Evolutionary conservation across 2,329 filamentous ascomycete genomes (phyloP), one percentile per base, ranked within the genome.

Genomic region (Microdochium paspali): DNA sequence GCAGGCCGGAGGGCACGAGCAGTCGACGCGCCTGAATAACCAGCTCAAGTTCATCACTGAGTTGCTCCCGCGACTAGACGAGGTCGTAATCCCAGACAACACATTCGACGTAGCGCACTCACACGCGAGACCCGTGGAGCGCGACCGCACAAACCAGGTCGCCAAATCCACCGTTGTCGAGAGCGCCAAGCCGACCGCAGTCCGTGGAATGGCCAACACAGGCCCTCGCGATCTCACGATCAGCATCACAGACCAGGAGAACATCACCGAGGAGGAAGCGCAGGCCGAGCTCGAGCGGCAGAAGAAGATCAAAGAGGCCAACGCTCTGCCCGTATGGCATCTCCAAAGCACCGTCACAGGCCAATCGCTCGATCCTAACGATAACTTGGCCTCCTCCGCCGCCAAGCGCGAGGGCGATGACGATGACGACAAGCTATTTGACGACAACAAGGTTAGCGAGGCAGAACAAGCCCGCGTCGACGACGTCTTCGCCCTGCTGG

Each of bases 31-130:
- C 44, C 71, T 93, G 57, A 91, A 91, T 65, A 80, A 82, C 56
- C 84, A 91, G 62, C 84, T 91, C 64, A 83, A 82, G 55, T 87
- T 87, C 57, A 82, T 93, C 54, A 84, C 86, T 48, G 80, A 86
- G 49, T 73, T 90, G 47, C 72, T 94, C 52, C 85, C 84, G 47
- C 77, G 84, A 58, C 87, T 94, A 50, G 88, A 93, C 60, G 73
- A 77, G n/a, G 74, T 84, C 5, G 72, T 80, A 31, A 80, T 94
- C 6, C 87, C 87, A 2, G 84, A 83, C 53, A 84, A 85, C 59
- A 84, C 79, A 53, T 89, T 88, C 54, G 84, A 89, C 45, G 73
- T 78, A 21, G 85, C 86, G 2, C 70, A 86, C 23, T 71, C 76
- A 23, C 76, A 76, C 46, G 76, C 79, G 18, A 73, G 81, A 13